Evolutionary conservation across 306 rosid species (phyloP), one percentile per base, ranked within the genome.

Genomic region (Mimosa bimucronata): DNA sequence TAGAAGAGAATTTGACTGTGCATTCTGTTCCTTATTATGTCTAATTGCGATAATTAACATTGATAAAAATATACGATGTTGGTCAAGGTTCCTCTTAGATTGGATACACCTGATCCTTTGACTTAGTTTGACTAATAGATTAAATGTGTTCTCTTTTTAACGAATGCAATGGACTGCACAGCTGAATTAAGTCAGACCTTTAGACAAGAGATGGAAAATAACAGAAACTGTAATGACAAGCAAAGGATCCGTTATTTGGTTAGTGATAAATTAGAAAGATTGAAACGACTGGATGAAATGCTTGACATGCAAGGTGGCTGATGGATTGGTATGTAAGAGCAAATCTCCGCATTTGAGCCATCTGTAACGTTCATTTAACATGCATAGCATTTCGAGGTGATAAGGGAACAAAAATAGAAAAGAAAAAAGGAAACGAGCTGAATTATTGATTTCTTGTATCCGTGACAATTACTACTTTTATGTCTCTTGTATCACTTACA

Each of bases 271-370:
- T 58, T 81, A 69, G 95, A 94, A n/a, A 87, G 86, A 84, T 77
- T 94, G 86, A 92, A 94, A 77, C 87, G 89, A 83, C 87, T 92
- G 3, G 88, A 89, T 81, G 97, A 94, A 88, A 90, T 85, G 97
- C 88, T 92, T 66, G 97, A 91, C 79, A 94, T 94, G 97, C 97
- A 94, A 77, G 98, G 97, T 48, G 88, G 21, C 64, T 80, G 68
- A 80, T 31, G 66, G 69, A 77, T 76, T 3, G 73, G 75, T 79
- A 57, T 52, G 83, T 52, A 14, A 67, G 55, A 31, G 44, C 57
- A 75, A 71, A 7, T n/a, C 46, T 72, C 3, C 45, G 5, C n/a
- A 5, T 30, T 7, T 30, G 9, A 38, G 72, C 12, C 10, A 67
- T 18, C 50, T 37, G 0, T 18, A 4, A 78, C 31, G 61, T 50